Evolutionary conservation across 2,329 filamentous ascomycete species (phyloP).

Genomic region (Aspergillus sp.): DNA sequence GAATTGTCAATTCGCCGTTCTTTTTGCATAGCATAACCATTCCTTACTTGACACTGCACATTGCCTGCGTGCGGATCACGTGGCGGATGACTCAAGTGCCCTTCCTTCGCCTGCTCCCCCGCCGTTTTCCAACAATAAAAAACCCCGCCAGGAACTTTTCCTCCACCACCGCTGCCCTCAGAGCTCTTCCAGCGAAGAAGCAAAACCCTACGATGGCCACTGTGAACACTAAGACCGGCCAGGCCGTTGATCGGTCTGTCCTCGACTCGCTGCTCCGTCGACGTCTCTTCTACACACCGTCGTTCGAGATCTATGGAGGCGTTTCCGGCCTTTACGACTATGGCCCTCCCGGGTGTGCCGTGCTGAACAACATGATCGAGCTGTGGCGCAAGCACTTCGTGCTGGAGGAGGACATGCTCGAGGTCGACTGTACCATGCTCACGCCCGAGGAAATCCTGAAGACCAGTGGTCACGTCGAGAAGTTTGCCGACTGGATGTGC

Average conservation of each 20-base stretch:
- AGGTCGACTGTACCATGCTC: constrained; percentile 88
- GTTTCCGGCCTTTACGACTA: constrained; percentile 89
- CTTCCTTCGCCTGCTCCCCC: constrained; percentile 29
- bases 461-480: constrained; percentile 93
- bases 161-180: constrained; percentile 28
- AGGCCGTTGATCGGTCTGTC: constrained; percentile 74
- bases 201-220: constrained; percentile 46
- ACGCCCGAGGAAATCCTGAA: constrained; percentile 92
- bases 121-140: constrained; percentile 22
- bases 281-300: constrained; percentile 88
- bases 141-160: constrained; percentile 34
- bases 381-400: constrained; percentile 91
- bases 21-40: no score
- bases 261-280: constrained; percentile 83
- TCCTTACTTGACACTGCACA: neutral
- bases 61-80: constrained; percentile 11
- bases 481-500: constrained; percentile 99
- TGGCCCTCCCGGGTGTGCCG: constrained; percentile 77
- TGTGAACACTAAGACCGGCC: constrained; percentile 75
- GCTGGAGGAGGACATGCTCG: constrained; percentile 88
- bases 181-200: constrained; percentile 22
- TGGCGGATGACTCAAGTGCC: constrained; percentile 36
- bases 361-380: constrained; percentile 83
- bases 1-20: no score
- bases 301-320: constrained; percentile 92